Evolutionary conservation across 805 yeast species (phyloP).

Genomic region (Blastobotrys americana): DNA sequence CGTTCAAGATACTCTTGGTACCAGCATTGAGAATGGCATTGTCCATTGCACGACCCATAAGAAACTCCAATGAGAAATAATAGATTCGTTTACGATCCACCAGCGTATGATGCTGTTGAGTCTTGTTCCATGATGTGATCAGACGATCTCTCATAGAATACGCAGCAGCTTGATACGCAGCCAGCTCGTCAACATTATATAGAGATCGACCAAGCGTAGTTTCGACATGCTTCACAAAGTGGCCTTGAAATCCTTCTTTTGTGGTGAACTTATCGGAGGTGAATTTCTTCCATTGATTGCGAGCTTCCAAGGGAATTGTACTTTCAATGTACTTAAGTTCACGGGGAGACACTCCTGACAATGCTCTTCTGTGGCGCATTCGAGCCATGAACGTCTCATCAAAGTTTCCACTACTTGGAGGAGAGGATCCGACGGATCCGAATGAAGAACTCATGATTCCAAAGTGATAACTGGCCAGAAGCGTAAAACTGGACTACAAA

Average conservation of each 20-base stretch:
- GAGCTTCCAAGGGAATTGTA: conserved; percentile 68
- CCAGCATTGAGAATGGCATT: conserved; percentile 82
- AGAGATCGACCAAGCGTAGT: conserved; percentile 84
- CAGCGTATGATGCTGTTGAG: conserved; percentile 82
- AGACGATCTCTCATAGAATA: conserved; percentile 70
- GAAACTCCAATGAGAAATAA: conserved; percentile 77
- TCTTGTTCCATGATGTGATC: conserved; percentile 82
- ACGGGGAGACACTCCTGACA: conserved; percentile 86
- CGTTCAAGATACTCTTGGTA: conserved; percentile 50
- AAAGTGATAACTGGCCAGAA: too few relatives aligned
- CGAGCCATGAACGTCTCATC: conserved; percentile 6
- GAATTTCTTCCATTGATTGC: conserved; percentile 70
- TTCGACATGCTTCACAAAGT: conserved; percentile 80
- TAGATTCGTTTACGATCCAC: conserved; percentile 81
- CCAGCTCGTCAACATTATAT: conserved; percentile 86
- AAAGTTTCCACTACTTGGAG: not conserved
- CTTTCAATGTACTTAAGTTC: conserved; percentile 80
- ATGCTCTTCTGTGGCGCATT: conserved; percentile 45
- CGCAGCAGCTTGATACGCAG: conserved; percentile 88
- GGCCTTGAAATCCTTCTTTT: conserved; percentile 53
- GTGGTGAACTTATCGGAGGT: conserved; percentile 45
- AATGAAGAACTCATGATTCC: not conserved
- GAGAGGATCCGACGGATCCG: not conserved
- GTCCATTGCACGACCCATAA: conserved; percentile 94
- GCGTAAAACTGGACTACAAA: too few relatives aligned